A percentile compares a stretch with the other conserved stretches of the same genome.
These are phyloP conservation scores for Rubia peregrina DNA, from an alignment of 305 asterid genomes.

Conservation along the genomic window DNA sequence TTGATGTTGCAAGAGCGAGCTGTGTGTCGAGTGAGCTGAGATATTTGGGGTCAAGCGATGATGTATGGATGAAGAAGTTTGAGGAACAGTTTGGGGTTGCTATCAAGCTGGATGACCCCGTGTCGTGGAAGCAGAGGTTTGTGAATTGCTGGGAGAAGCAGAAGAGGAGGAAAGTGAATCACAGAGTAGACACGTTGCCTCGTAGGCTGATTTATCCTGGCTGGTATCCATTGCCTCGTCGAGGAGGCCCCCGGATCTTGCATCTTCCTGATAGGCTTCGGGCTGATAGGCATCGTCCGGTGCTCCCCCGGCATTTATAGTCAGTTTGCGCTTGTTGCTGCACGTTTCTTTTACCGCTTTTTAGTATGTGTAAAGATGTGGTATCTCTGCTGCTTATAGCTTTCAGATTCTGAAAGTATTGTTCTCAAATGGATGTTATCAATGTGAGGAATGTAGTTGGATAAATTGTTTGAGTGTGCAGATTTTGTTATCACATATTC, in stretches of 20 bases:
- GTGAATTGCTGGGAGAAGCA: no score
- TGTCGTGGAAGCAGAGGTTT: constrained; percentile 61
- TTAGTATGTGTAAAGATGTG: no score
- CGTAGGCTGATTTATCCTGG: no score
- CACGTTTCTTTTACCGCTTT: no score
- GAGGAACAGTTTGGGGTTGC: constrained; percentile 39
- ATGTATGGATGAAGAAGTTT: constrained; percentile 68
- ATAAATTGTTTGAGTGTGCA: not conserved
- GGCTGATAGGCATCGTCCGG: no score
- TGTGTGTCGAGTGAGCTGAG: constrained; percentile 54
- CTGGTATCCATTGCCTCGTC: no score
- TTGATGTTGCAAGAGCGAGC: constrained; percentile 52
- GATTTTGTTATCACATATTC: not conserved
- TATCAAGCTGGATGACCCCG: constrained; percentile 18
- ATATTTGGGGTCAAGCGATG: constrained; percentile 57
- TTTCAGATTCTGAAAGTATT: not conserved
- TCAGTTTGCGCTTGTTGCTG: not conserved
- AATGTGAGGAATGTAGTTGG: not conserved
- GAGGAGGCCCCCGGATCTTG: no score
- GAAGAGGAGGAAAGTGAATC: no score
- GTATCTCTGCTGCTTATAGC: not conserved
- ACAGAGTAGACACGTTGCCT: no score
- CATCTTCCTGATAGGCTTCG: no score
- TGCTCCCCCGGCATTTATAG: no score
- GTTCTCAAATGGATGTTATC: not conserved